Evolutionary conservation across 768 basidiomycete species (phyloP).

Genomic region (Lactarius pseudohatsudake): DNA sequence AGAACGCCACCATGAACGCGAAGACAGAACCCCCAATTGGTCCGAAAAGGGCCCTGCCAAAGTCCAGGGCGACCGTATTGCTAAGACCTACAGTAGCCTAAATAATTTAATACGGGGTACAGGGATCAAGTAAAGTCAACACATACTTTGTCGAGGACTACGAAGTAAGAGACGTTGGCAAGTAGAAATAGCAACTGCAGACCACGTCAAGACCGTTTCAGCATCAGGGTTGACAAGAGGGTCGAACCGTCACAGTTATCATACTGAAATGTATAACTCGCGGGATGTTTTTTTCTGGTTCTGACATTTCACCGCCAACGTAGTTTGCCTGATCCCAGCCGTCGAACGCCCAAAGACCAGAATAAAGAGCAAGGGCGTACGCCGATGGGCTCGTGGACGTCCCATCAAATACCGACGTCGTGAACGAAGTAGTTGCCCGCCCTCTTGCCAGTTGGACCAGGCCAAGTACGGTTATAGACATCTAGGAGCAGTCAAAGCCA

Average conservation of each 20-base stretch:
- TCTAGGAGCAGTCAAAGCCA: conserved; percentile 40
- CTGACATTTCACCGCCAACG: conserved; percentile 84
- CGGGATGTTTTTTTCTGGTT: conserved; percentile 84
- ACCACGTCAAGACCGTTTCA: conserved; percentile 20
- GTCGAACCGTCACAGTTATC: conserved; percentile 69
- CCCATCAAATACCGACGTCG: conserved; percentile 63
- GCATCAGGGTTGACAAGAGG: background rate
- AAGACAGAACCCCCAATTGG: conserved; percentile 84
- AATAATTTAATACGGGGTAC: conserved; percentile 13
- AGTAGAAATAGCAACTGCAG: conserved; percentile 69
- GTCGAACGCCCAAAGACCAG: conserved; percentile 93
- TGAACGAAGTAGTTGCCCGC: conserved; percentile 65
- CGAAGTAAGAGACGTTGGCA: conserved; percentile 88
- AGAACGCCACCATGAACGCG: conserved; percentile 88
- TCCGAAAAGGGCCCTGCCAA: conserved; percentile 84
- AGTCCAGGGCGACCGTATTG: conserved; percentile 90
- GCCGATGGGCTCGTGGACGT: conserved; percentile 77
- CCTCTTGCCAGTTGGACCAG: conserved; percentile 74
- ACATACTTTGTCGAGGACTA: conserved; percentile 80
- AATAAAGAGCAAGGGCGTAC: conserved; percentile 93
- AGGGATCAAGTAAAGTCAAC: background rate
- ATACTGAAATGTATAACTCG: conserved; percentile 90
- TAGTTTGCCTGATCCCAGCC: conserved; percentile 96
- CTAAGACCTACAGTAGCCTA: conserved; percentile 69
- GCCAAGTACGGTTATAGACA: conserved; percentile 75